phyloP scores from a whole-genome alignment of 345 rosid species.

The Citrus australasica region DNA sequence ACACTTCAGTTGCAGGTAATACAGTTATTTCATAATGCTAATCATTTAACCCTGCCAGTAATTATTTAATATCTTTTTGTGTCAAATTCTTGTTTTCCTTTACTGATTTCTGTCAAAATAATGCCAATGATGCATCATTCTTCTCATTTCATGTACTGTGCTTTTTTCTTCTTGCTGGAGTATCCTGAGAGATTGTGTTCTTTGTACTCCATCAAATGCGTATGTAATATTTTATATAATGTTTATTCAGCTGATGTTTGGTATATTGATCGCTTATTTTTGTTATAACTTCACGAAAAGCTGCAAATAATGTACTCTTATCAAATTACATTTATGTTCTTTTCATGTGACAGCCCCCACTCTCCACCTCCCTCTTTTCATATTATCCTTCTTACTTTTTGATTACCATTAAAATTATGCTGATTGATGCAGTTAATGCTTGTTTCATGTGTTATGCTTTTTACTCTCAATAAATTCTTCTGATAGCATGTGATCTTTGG shows the following conservation, averaged over 20 bases:
- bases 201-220: neutral
- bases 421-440: neutral
- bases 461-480: neutral
- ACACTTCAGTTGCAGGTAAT: constrained; percentile 60
- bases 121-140: neutral
- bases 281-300: neutral
- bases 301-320: neutral
- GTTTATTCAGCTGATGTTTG: neutral
- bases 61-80: too few species aligned
- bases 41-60: too few species aligned
- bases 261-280: neutral
- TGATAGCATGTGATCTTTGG: neutral
- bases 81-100: neutral
- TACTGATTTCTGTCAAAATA: neutral
- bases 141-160: neutral
- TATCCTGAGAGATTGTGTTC: neutral
- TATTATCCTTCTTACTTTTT: too few species aligned
- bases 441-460: neutral
- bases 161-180: neutral
- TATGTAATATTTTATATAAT: neutral
- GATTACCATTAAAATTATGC: neutral
- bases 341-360: neutral
- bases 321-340: neutral
- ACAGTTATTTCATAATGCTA: neutral
- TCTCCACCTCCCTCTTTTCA: too few species aligned